Base-by-base conservation (phyloP, 176 grass and related monocot genomes). In the Poa pratensis region DNA sequence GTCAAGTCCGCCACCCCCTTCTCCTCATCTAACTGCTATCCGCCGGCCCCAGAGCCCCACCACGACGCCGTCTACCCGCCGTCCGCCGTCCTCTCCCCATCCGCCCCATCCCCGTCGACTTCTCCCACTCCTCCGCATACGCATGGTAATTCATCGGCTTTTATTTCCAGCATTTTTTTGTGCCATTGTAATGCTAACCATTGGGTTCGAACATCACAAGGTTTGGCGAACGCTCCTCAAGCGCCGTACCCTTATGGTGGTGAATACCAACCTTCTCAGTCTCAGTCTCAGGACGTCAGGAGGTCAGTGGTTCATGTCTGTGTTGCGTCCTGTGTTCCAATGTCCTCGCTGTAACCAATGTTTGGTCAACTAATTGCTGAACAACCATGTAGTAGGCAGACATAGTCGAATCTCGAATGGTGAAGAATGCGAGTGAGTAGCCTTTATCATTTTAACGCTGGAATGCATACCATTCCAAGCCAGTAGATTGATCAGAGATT, bases 1-100 rank as follows among this genome's bases (percentile, higher is more conserved):
- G 91, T 95, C 16, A 86, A 49, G 87, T 86, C 90, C 20, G 93
- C 95, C 9, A 76, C 90, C 64, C 69, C 82, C 57, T 88, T 97
- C 81, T 94, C 91, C 75, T 87, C 90, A 27, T 10, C 81, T 30
- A 42, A 17, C 37, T 53, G 30, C 35, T 78, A 78, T 16, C 23
- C 45, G 0, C 23, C 12, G 63, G 43, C 18, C 6, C 53, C 73
- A 34, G 51, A 7, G 19, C 14, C 76, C 20, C 64, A 39, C 58
- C 55, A 51, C 65, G 69, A 86, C 69, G 63, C 75, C 22, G 69
- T 81, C 65, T 94, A 98, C 68, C 93, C 93, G 2, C 89, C 91
- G 62, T 93, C 91, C 66, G 89, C 87, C 22, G 76, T 95, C 66
- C 60, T 92, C 48, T 66, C 35, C 35, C 35, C 35, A 37, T 37